Evolutionary conservation across 495 filamentous ascomycete genomes (phyloP), one percentile per base, ranked within the genome.

Genomic region (Staphylotrichum longicolle): DNA sequence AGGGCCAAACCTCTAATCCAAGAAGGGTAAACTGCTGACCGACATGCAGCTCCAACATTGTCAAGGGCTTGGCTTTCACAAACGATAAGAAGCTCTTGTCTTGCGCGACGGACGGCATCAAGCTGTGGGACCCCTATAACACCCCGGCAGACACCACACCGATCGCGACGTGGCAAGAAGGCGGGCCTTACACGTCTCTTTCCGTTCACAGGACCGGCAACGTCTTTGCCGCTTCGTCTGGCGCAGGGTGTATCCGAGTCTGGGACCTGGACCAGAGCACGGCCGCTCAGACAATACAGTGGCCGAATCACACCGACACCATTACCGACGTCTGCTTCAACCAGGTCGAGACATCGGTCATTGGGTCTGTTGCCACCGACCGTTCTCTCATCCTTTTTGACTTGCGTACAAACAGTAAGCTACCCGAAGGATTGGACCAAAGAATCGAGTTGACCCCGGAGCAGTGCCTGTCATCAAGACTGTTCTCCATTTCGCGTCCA

Each of bases 21-120:
- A 27, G 42, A 10, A n/a, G 9, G 27, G 6, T 3, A 9, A 42
- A 7, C 9, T 11, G 4, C 35, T 61, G 12, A 45, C 12, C 42
- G 20, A 10, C 32, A 27, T 32, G 9, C 40, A 77, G 78, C 64
- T 73, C 79, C 42, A 83, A 93, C 54, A 89, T 98, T 54, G 90
- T 98, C 44, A 97, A 96, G 77, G 91, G 91, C 1, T 78, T 97
- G 70, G 88, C 86, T 62, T 98, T 92, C 84, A 96, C 91, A 3
- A 81, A 83, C 41, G 88, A 95, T 60, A 84, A 86, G 64, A 91
- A 92, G 63, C 80, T 98, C 20, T 76, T 98, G n/a, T 91, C 91
- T 4, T 97, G 94, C 70, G 92, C 90, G 4, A 88, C 83, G 56
- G 94, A 98, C 74, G 84, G 85, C 5, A 83, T 98, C 73, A 96